Evolutionary conservation across 768 basidiomycete species (phyloP), one percentile per base, ranked within the genome.

Genomic region (Mycena polygramma): DNA sequence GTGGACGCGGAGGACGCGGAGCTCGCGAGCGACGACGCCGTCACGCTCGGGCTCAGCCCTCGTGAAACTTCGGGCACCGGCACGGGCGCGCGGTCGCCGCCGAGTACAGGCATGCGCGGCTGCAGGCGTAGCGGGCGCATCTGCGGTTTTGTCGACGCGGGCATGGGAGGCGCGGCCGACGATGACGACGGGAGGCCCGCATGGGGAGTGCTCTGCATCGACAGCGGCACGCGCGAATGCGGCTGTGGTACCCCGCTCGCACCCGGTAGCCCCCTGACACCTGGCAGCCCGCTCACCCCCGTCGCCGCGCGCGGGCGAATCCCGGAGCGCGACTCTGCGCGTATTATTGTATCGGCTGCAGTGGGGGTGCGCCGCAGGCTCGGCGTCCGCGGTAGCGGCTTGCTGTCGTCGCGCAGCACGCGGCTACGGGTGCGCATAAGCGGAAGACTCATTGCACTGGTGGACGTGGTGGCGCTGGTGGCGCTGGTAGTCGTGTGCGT

Each of bases 191-290:
- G 55, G 30, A 36, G 36, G 36, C 64, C 69, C 24, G 69, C 13
- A 2, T 70, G 68, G 9, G 72, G 72, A 13, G 72, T 73, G 52
- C 72, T 73, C 36, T 70, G 58, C 72, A 73, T 73, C 22, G 72
- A 52, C 37, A 64, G 36, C 39, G 30, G 43, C 36, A 45, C 30
- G 2, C 46, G 68, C 7, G 30, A n/a, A n/a, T 24, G 55, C 14
- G 46, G 30, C 4, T 36, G 43, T 10, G 63, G 63, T 6, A 65
- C 22, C 22, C 45, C 61, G 8, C 22, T 68, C 57, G 70, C 52
- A 1, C 68, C 68, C n/a, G 72, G 63, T 5, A 65, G 35, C 22
- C 45, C 61, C 5, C 22, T 68, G 51, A 73, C 52, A 1, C 68
- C 68, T 15, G 72, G 63, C 6, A 65, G 35, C 22, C 45, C 61